A percentile compares a stretch with the other conserved stretches of the same genome.
Conservation (phyloP, 2,329 filamentous ascomycete species). For the Fulvia fulva region DNA sequence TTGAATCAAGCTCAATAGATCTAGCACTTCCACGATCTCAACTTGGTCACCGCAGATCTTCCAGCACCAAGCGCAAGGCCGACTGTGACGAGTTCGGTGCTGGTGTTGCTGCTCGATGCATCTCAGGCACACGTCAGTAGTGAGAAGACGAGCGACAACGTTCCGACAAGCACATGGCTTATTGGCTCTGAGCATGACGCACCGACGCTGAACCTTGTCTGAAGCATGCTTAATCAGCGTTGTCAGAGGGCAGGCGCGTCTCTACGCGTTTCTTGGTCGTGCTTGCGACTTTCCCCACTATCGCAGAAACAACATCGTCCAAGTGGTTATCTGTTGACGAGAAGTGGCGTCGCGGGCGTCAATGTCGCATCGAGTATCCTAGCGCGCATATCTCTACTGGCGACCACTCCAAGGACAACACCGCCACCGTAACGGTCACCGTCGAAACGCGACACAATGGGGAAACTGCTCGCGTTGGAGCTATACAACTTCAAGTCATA, state of each 20-base stretch:
- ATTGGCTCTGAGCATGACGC: not conserved
- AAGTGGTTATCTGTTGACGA: no score
- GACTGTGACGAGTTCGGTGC: not conserved
- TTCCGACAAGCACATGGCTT: not conserved
- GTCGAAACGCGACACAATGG: conserved; percentile 59
- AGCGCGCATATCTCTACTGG: not conserved
- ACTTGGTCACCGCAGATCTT: not conserved
- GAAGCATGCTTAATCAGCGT: no score
- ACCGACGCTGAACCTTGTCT: no score
- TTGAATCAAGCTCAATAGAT: not conserved
- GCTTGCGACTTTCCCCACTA: no score
- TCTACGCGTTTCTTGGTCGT: no score
- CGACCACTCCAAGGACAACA: not conserved
- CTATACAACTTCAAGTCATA: conserved; percentile 99
- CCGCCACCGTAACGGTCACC: not conserved
- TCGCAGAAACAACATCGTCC: no score
- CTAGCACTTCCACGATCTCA: not conserved
- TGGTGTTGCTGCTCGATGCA: not conserved
- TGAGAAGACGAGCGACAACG: not conserved
- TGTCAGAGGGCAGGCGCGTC: no score
- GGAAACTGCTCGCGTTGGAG: conserved; percentile 91
- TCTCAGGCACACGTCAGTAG: not conserved
- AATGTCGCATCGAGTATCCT: not conserved
- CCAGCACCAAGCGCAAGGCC: not conserved
- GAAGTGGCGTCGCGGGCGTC: not conserved